phyloP scores from a whole-genome alignment of 306 rosid species.

The Prosopis cineraria region DNA sequence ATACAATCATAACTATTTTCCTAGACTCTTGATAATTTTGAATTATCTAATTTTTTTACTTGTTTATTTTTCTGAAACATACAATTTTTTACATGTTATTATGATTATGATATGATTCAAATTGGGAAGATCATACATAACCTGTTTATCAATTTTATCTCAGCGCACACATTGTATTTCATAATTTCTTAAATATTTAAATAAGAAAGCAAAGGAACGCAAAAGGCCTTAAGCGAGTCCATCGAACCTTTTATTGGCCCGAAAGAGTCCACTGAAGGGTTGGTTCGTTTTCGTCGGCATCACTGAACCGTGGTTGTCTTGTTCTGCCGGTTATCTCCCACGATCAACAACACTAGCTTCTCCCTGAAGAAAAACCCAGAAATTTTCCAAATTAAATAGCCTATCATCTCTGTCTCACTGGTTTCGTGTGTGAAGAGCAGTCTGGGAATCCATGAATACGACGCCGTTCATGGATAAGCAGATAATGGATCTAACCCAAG shows the following conservation, averaged over 20 bases:
- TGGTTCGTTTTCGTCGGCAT: neutral
- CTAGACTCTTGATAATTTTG: no score
- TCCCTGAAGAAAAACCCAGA: neutral
- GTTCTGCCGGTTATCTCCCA: neutral
- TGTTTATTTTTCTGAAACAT: no score
- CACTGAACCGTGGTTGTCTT: neutral
- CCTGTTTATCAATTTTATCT: no score
- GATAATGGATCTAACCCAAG: constrained; percentile 79
- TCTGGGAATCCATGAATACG: constrained; percentile 62
- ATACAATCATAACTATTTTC: no score
- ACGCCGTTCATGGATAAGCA: constrained; percentile 87
- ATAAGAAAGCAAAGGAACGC: neutral
- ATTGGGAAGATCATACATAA: no score
- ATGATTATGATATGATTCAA: no score
- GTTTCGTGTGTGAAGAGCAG: neutral
- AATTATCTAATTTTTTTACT: no score
- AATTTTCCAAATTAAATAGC: constrained; percentile 4
- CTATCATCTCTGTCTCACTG: neutral
- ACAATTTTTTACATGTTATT: no score
- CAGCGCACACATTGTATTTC: no score
- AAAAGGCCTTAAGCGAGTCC: neutral
- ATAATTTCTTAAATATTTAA: neutral
- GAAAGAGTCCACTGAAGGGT: neutral
- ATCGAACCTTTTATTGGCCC: neutral
- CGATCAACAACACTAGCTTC: neutral